These are phyloP conservation scores for Yamagishiella unicocca DNA, from an alignment of 139 green algal genomes.

Conservation along the genomic window DNA sequence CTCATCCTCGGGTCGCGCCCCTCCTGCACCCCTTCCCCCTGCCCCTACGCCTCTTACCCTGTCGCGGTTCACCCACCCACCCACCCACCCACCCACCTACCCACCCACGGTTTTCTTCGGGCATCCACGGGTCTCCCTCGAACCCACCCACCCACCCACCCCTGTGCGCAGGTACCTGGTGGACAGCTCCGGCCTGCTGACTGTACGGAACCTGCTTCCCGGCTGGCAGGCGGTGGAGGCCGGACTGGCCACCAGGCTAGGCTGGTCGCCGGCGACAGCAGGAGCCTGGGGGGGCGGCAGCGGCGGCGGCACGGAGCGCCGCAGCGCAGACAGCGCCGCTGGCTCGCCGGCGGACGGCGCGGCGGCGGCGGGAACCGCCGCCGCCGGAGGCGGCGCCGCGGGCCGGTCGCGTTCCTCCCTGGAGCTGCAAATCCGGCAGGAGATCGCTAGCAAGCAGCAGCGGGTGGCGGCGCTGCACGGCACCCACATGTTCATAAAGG, in stretches of 20 bases:
- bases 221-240: constrained; percentile 34
- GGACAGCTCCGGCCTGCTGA: neutral
- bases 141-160: neutral
- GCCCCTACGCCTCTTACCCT: too few relatives aligned
- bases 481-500: constrained; percentile 43
- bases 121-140: too few relatives aligned
- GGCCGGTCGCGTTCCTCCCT: neutral
- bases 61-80: too few relatives aligned
- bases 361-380: neutral
- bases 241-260: neutral
- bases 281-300: neutral
- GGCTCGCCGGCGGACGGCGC: neutral
- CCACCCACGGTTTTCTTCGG: too few relatives aligned
- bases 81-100: too few relatives aligned
- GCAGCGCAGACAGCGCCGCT: neutral
- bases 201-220: constrained; percentile 23
- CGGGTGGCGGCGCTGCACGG: constrained; percentile 29
- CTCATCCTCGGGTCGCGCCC: too few relatives aligned
- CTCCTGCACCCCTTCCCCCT: neutral
- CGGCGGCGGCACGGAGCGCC: neutral
- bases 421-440: constrained; percentile 28
- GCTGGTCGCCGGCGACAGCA: constrained; percentile 17
- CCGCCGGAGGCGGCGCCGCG: neutral
- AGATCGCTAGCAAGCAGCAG: constrained; percentile 40
- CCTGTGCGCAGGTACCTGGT: constrained; percentile 13